Evolutionary conservation across 257 asterid genomes (phyloP).

Genomic region (Nicotiana obtusifolia): DNA sequence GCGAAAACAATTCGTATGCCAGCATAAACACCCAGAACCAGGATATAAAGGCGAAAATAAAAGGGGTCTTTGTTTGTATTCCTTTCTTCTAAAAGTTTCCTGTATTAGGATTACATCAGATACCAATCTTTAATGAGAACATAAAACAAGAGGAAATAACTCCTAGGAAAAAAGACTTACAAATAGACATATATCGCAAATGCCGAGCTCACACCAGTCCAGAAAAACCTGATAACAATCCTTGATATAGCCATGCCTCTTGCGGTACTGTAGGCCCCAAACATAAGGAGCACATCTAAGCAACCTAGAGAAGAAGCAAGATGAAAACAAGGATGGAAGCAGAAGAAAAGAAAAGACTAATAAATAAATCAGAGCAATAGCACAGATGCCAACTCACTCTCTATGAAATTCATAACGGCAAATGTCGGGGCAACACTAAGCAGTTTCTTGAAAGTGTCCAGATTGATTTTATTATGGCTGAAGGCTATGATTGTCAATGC

Average conservation of each 20-base stretch:
- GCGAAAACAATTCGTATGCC: conserved; percentile 71
- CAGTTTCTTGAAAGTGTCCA: conserved; percentile 55
- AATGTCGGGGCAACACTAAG: conserved; percentile 90
- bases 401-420: conserved; percentile 80
- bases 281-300: conserved; percentile 79
- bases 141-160: neutral
- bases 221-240: conserved; percentile 82
- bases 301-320: conserved; percentile 44
- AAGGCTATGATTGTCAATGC: conserved; percentile 84
- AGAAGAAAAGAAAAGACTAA: conserved; percentile 15
- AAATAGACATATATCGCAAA: conserved; percentile 66
- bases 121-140: conserved; percentile 9
- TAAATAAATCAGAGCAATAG: neutral
- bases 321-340: conserved; percentile 19
- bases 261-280: conserved; percentile 91
- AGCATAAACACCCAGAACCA: conserved; percentile 85
- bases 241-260: conserved; percentile 98
- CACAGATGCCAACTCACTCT: conserved; percentile 54
- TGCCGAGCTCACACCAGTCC: conserved; percentile 72
- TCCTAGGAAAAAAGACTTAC: conserved; percentile 44
- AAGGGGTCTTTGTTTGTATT: conserved; percentile 41
- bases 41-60: conserved; percentile 90
- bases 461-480: conserved; percentile 56
- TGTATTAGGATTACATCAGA: conserved; percentile 36
- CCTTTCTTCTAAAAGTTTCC: conserved; percentile 77